Evolutionary conservation across 139 green algal genomes (phyloP).

Genomic region (Chlamydomonas schloesseri): DNA sequence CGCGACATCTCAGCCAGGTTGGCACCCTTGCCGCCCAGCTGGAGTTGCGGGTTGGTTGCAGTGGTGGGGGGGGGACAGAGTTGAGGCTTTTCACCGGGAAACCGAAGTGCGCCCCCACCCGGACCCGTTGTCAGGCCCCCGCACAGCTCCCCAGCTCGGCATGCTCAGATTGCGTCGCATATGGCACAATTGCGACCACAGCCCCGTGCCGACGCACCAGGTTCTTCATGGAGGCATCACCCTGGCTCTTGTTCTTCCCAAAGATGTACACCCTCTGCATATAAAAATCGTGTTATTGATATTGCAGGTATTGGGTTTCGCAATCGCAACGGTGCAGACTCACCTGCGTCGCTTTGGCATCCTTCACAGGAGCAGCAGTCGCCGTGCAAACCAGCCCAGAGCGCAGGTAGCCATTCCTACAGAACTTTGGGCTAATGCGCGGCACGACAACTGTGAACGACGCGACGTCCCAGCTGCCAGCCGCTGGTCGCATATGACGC

Average conservation of each 20-base stretch:
- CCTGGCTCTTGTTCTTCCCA: constrained; percentile 63
- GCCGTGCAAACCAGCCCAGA: no score
- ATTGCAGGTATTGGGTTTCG: background rate
- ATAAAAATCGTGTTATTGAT: background rate
- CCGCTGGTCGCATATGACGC: no score
- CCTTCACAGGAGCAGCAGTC: no score
- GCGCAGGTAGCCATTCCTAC: no score
- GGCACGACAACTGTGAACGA: no score
- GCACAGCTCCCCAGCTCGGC: no score
- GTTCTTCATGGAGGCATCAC: constrained; percentile 76
- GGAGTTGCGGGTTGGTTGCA: background rate
- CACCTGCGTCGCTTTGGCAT: no score
- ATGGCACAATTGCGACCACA: no score
- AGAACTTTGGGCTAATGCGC: no score
- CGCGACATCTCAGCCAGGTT: constrained; percentile 92
- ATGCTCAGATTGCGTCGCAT: no score
- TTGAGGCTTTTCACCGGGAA: background rate
- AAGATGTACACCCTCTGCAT: constrained; percentile 71
- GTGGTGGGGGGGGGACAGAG: background rate
- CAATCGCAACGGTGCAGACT: no score
- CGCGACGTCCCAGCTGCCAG: no score
- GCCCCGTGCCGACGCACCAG: constrained; percentile 45
- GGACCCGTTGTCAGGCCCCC: background rate
- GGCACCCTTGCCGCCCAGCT: constrained; percentile 91
- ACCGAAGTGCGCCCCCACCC: background rate